phyloP scores from a whole-genome alignment of 768 basidiomycete species.

The Mycena chlorophos region DNA sequence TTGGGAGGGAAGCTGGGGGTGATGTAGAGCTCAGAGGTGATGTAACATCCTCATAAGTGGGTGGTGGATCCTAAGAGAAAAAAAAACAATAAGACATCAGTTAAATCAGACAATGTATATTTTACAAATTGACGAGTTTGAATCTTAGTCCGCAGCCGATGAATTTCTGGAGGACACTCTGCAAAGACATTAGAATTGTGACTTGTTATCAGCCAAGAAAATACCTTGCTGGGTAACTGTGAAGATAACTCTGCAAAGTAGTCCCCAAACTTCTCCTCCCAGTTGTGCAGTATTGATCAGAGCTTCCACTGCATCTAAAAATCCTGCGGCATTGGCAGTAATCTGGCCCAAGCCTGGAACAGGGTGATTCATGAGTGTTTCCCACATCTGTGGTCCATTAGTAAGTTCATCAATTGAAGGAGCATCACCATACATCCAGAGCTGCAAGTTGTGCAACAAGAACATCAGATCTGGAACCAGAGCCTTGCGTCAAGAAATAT shows the following conservation, averaged over 20 bases:
- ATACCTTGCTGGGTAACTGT: not conserved
- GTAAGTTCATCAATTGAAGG: not conserved
- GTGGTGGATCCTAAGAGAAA: not conserved
- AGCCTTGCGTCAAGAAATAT: not conserved
- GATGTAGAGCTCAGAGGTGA: not conserved
- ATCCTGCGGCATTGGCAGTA: not conserved
- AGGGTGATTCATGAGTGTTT: not conserved
- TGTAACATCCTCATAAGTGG: not conserved
- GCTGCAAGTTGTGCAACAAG: not conserved
- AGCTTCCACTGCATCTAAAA: not conserved
- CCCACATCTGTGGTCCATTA: not conserved
- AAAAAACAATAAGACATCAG: not conserved
- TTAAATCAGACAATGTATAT: not conserved
- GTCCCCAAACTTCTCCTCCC: not conserved
- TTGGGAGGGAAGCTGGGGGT: no score
- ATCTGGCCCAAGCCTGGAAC: not conserved
- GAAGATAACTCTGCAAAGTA: not conserved
- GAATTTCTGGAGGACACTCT: not conserved
- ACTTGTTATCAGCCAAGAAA: not conserved
- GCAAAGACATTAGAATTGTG: not conserved
- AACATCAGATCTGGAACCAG: not conserved
- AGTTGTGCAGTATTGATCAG: not conserved
- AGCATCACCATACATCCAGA: not conserved
- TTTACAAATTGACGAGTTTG: not conserved
- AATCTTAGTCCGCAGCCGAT: not conserved